Conservation (phyloP, 2,329 filamentous ascomycete species). For the Bipolaris gigantea region DNA sequence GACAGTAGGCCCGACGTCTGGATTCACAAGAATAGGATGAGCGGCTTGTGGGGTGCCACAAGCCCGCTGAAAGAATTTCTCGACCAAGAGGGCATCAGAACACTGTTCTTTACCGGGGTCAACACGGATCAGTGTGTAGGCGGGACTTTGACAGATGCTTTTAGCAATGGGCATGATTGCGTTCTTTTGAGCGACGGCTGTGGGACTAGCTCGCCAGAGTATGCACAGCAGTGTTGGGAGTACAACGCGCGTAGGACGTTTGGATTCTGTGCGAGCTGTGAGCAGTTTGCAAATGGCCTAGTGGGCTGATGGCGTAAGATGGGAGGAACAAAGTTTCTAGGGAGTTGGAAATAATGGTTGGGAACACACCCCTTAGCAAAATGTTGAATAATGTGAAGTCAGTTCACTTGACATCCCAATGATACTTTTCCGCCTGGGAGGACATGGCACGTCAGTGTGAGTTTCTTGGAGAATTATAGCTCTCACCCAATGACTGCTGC, state of each 20-base stretch:
- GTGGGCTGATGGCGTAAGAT: neutral
- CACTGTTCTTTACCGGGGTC: slow-evolving; percentile 47
- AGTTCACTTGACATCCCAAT: no score
- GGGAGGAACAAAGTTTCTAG: no score
- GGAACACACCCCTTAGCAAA: no score
- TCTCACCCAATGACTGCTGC: no score
- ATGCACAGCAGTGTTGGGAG: slow-evolving; percentile 46
- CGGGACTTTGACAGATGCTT: slow-evolving; percentile 48
- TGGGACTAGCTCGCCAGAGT: slow-evolving; percentile 46
- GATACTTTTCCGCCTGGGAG: no score
- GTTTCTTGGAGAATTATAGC: no score
- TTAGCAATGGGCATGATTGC: slow-evolving; percentile 49
- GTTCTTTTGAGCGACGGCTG: slow-evolving; percentile 48
- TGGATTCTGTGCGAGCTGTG: slow-evolving; percentile 46
- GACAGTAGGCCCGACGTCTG: slow-evolving; percentile 25
- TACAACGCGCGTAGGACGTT: slow-evolving; percentile 47
- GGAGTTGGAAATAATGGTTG: no score
- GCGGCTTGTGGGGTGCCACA: slow-evolving; percentile 44
- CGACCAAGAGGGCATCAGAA: slow-evolving; percentile 44
- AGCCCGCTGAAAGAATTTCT: slow-evolving; percentile 44
- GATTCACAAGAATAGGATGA: slow-evolving; percentile 50
- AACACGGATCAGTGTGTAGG: slow-evolving; percentile 51
- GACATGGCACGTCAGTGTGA: no score
- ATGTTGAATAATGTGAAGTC: no score
- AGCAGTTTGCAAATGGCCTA: slow-evolving; percentile 35